Evolutionary conservation across 441 rosid species (phyloP).

Genomic region (Pelargonium citronellum): DNA sequence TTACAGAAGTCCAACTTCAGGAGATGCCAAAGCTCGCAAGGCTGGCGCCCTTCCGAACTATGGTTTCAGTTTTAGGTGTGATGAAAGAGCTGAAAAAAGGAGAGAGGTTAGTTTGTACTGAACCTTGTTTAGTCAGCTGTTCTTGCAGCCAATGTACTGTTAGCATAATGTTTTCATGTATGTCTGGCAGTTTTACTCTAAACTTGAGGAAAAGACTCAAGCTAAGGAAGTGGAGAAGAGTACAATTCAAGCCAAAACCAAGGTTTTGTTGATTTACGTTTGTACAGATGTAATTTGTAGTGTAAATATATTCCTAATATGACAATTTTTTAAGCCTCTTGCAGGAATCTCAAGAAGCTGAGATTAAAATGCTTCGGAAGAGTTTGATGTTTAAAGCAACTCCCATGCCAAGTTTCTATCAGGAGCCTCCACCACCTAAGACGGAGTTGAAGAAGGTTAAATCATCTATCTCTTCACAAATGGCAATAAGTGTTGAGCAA

Average conservation of each 20-base stretch:
- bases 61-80: constrained; percentile 93
- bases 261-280: constrained; percentile 43
- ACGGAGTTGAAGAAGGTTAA: constrained; percentile 80
- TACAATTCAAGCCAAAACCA: constrained; percentile 63
- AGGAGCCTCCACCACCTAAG: constrained; percentile 88
- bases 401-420: constrained; percentile 96
- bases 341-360: constrained; percentile 95
- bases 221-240: constrained; percentile 28
- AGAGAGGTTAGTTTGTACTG: constrained; percentile 60
- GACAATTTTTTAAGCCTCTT: constrained; percentile 18
- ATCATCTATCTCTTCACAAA: constrained; percentile 10
- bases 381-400: constrained; percentile 93
- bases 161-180: not conserved
- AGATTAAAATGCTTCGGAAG: constrained; percentile 81
- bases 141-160: not conserved
- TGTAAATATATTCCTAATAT: constrained; percentile 9
- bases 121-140: not conserved
- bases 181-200: constrained; percentile 25
- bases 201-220: constrained; percentile 32
- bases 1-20: constrained; percentile 54
- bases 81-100: constrained; percentile 95
- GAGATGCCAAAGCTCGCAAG: constrained; percentile 59
- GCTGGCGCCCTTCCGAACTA: constrained; percentile 81
- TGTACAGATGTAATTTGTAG: constrained; percentile 9
- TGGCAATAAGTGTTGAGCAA: not conserved